Evolutionary conservation across 2,329 filamentous ascomycete genomes (phyloP), one percentile per base, ranked within the genome.

Genomic region (Aquanectria penicillioides): DNA sequence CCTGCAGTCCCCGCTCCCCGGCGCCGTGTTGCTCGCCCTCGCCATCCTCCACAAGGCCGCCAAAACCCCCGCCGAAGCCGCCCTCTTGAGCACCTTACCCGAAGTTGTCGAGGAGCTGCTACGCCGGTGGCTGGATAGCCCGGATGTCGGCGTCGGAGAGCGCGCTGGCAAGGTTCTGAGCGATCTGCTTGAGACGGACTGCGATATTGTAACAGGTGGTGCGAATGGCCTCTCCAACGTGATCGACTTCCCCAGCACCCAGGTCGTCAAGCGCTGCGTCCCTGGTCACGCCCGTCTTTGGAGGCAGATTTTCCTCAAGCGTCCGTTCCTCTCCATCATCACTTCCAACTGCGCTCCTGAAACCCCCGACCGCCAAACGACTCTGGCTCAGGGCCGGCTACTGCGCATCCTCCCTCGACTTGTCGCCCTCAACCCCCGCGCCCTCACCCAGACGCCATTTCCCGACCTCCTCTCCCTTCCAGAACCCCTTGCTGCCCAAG

Each of bases 1-100:
- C 20, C 76, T 89, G 13, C 72, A 73, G 41, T 86, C 85, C 1
- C 80, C 83, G 2, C 77, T 84, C 0, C 79, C 85, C 0, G 82
- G 84, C 2, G 84, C 83, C 25, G 86, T 86, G 68, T 74, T 87
- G 13, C 81, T 89, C 20, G 86, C 81, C 66, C 78, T 89, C 64
- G 74, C 80, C 50, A 77, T 89, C 51, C 67, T 89, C 23, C 76
- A 83, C 59, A 89, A 88, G 66, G 86, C 84, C 4, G 74, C 82
- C 18, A 70, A 72, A 13, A 75, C 75, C 4, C 79, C 83, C 11
- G 71, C 76, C 47, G 82, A 86, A 46, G 80, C 80, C 26, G 78
- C 80, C 31, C 79, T 83, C 28, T 72, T 89, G 5, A 81, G 80
- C 40, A 76, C 75, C 33, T 78, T 86, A 71, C 79, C 81, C 33